phyloP scores from a whole-genome alignment of 495 filamentous ascomycete species.

The Podospora pseudocomata region DNA sequence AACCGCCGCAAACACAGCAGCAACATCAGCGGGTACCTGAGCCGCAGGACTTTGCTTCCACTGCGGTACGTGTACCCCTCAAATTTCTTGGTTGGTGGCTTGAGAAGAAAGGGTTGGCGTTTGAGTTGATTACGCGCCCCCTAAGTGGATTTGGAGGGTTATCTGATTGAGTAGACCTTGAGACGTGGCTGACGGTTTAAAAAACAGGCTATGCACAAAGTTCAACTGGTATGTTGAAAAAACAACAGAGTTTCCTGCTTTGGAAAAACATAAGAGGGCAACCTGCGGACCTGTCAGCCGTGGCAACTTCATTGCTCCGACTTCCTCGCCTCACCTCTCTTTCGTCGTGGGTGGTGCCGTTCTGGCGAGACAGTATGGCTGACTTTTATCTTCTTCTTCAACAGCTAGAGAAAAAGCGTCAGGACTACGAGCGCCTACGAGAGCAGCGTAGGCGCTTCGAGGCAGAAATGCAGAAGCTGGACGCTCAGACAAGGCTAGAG shows the following conservation, averaged over 20 bases:
- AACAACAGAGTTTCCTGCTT: neutral
- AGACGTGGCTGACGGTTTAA: neutral
- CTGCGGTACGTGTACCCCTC: conserved; percentile 35
- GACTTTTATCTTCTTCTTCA: neutral
- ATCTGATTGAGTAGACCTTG: neutral
- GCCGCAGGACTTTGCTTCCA: conserved; percentile 42
- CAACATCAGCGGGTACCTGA: conserved; percentile 35
- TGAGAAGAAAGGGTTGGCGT: neutral
- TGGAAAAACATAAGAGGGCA: neutral
- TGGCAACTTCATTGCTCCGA: neutral
- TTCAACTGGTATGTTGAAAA: conserved; percentile 53
- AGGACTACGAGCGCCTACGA: conserved; percentile 79
- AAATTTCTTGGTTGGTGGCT: neutral
- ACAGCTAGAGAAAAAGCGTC: conserved; percentile 88
- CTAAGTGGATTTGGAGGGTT: neutral
- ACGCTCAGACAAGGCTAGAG: conserved; percentile 73
- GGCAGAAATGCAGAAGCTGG: conserved; percentile 80
- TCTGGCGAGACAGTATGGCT: neutral
- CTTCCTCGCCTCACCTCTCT: neutral
- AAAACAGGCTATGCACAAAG: conserved; percentile 52
- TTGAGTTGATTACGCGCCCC: neutral
- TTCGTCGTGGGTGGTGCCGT: neutral
- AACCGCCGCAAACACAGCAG: neutral
- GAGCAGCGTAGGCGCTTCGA: conserved; percentile 83
- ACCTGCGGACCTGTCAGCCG: neutral